Evolutionary conservation across 2,329 filamentous ascomycete species (phyloP), one percentile per base, ranked within the genome.

Genomic region (Verticillium nonalfalfae): DNA sequence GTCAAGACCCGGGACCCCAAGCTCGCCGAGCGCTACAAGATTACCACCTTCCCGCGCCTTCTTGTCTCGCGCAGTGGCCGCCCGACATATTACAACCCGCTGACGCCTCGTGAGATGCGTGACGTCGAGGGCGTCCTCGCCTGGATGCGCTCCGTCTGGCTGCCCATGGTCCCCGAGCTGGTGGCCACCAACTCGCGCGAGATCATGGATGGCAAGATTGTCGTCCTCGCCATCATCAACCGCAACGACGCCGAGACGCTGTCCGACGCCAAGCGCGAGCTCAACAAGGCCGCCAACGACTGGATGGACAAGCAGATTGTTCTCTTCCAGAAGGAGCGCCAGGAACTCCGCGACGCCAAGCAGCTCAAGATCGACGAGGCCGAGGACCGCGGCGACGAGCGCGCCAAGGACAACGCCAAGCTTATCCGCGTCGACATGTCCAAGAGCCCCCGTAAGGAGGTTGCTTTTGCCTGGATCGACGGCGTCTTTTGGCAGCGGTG

Each of bases 261-360:
- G 73, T 78, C 86, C 58, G 82, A 83, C 61, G 90, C 91, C 33
- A 90, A 91, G 73, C 87, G 90, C 38, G 96, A 99, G 76, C 87
- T 99, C 77, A 98, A 98, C 84, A 94, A 90, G 67, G 95, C 95
- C 1, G 95, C 95, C 9, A 84, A 93, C 63, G 95, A 98, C 74
- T 99, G 95, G 93, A 97, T 98, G 85, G 94, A 98, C 74, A 95
- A 96, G 78, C 91, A 97, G 75, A 90, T 91, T 18, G 88, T 94
- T 68, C 83, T 92, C 45, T 97, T 97, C 81, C 91, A 97, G 73
- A 85, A 96, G 15, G 94, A 98, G 76, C 84, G 94, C 61, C 92
- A 97, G 78, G 95, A 97, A 74, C 82, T 97, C 57, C 89, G 95
- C 59, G 93, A 98, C 74, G 88, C 93, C 5, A 99, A 99, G 79